Evolutionary conservation across 768 basidiomycete species (phyloP).

Genomic region (Crassisporium funariophilum): DNA sequence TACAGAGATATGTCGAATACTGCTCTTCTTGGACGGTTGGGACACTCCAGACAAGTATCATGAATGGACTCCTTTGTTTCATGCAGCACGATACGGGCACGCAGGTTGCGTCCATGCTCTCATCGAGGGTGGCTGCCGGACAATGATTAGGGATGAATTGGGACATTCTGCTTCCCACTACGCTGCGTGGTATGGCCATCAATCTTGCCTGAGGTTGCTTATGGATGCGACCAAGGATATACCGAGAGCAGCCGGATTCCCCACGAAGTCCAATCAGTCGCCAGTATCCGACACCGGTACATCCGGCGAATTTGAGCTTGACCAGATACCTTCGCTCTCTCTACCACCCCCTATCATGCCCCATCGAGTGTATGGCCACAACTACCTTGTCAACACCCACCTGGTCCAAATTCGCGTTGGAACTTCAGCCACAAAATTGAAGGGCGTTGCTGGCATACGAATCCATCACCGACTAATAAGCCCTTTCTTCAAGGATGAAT

Average conservation of each 20-base stretch:
- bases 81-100: slow-evolving; percentile 89
- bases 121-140: slow-evolving; percentile 75
- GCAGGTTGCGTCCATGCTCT: slow-evolving; percentile 74
- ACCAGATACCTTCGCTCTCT: slow-evolving; percentile 91
- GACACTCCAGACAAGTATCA: slow-evolving; percentile 94
- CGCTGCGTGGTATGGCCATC: slow-evolving; percentile 95
- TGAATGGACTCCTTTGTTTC: slow-evolving; percentile 97
- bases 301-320: slow-evolving; percentile 69
- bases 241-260: slow-evolving; percentile 24
- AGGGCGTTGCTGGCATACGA: slow-evolving; percentile 51
- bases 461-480: slow-evolving; percentile 76
- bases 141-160: slow-evolving; percentile 80
- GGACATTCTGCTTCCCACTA: slow-evolving; percentile 88
- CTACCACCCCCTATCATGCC: slow-evolving; percentile 98
- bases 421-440: slow-evolving; percentile 46
- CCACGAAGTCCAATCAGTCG: slow-evolving; percentile 33
- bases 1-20: slow-evolving; percentile 74
- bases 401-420: slow-evolving; percentile 89
- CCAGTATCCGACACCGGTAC: slow-evolving; percentile 39
- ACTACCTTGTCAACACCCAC: slow-evolving; percentile 84
- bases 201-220: slow-evolving; percentile 63
- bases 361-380: slow-evolving; percentile 96
- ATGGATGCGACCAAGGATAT: slow-evolving; percentile 43
- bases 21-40: slow-evolving; percentile 77
- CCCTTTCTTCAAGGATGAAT: slow-evolving; percentile 65